A percentile compares a stretch with the other conserved stretches of the same genome.
phyloP scores from a whole-genome alignment of 2,329 filamentous ascomycete species.

The Helminthosporium solani region DNA sequence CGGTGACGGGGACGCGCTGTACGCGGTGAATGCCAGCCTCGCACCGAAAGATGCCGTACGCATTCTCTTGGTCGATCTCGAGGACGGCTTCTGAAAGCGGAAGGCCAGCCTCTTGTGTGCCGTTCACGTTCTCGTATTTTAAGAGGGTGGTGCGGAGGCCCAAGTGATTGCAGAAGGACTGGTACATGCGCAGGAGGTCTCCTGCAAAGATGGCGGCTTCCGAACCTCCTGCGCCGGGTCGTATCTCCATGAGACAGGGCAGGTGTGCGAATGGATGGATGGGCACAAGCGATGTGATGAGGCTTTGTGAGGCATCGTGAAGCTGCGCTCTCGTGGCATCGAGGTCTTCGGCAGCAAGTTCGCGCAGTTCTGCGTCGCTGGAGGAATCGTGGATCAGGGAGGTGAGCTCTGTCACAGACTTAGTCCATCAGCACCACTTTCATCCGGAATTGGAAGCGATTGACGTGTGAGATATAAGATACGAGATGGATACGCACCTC shows the following conservation, averaged over 20 bases:
- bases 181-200: constrained; percentile 88
- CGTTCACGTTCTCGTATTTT: constrained; percentile 77
- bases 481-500: constrained; percentile 51
- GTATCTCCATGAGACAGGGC: constrained; percentile 87
- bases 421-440: constrained; percentile 21
- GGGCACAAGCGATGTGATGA: constrained; percentile 79
- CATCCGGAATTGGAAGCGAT: neutral
- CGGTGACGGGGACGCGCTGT: constrained; percentile 87
- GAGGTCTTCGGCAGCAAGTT: constrained; percentile 68
- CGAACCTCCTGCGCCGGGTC: constrained; percentile 86
- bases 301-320: constrained; percentile 61
- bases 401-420: constrained; percentile 68
- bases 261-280: constrained; percentile 86
- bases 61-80: constrained; percentile 72
- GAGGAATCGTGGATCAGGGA: constrained; percentile 69
- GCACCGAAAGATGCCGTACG: constrained; percentile 78
- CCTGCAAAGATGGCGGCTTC: constrained; percentile 91
- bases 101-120: constrained; percentile 59
- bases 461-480: no score
- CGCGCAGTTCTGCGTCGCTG: constrained; percentile 60
- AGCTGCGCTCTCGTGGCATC: constrained; percentile 64
- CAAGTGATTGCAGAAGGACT: constrained; percentile 68
- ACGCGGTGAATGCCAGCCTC: constrained; percentile 96
- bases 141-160: constrained; percentile 68
- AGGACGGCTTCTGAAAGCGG: constrained; percentile 85